Conservation (phyloP, 345 rosid species). For the Populus nigra region DNA sequence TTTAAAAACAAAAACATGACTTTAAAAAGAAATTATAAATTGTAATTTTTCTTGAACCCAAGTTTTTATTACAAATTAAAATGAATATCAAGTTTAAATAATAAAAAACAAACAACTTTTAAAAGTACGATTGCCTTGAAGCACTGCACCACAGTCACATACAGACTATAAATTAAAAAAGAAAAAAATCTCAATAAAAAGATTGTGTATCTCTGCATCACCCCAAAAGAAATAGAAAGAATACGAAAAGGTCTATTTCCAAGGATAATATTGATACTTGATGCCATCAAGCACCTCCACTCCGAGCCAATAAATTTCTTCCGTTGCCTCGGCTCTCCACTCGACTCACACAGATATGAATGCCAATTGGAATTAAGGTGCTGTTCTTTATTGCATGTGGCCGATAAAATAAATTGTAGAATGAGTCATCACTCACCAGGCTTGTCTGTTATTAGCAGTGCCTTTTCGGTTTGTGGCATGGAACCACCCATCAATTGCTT, state of each 20-base stretch:
- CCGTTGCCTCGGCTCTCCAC: slow-evolving; percentile 5
- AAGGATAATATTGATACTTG: neutral
- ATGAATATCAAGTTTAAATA: no score
- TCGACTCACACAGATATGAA: neutral
- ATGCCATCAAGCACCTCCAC: slow-evolving; percentile 6
- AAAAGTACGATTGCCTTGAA: no score
- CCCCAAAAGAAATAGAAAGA: neutral
- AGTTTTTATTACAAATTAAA: no score
- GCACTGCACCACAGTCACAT: no score
- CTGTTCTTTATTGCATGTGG: neutral
- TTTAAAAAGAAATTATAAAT: no score
- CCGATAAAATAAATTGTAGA: neutral
- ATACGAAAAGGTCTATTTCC: neutral
- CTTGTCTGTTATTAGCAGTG: no score
- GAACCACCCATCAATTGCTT: neutral
- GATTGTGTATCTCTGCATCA: neutral
- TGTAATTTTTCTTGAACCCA: no score
- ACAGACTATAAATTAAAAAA: neutral
- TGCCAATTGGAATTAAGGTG: neutral
- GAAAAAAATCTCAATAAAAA: neutral
- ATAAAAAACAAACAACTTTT: no score
- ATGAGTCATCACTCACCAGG: neutral
- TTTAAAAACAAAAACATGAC: no score
- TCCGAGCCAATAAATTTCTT: neutral
- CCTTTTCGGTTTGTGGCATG: no score